phyloP scores from a whole-genome alignment of 352 stramenopile genomes.

The Hyaloperonospora brassicae region DNA sequence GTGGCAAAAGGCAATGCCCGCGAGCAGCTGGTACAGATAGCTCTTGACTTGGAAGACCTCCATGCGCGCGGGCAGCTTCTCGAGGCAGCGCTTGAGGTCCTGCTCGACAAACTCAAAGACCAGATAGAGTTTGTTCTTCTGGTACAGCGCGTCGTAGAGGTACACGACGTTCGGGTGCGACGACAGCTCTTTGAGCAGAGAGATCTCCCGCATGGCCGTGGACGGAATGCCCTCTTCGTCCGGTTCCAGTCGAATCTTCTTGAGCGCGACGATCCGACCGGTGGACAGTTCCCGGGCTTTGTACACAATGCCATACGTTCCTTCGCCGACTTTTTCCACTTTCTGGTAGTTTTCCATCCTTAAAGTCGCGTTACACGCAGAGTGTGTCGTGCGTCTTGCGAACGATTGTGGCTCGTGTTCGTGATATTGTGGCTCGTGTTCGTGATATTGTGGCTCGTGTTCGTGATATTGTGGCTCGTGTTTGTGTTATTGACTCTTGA shows the following conservation, averaged over 20 bases:
- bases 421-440: too few relatives aligned
- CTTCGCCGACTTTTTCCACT: constrained; percentile 86
- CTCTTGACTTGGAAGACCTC: constrained; percentile 79
- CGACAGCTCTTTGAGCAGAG: constrained; percentile 89
- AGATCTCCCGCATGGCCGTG: constrained; percentile 97
- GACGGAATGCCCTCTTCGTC: constrained; percentile 97
- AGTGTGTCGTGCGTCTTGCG: too few relatives aligned
- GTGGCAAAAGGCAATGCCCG: constrained; percentile 91
- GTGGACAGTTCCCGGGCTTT: constrained; percentile 89
- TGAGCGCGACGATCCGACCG: constrained; percentile 90
- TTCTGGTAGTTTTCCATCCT: constrained; percentile 83
- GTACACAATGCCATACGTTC: constrained; percentile 96
- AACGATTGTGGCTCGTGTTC: too few relatives aligned
- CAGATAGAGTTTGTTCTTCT: constrained; percentile 83
- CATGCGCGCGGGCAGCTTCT: constrained; percentile 88
- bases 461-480: too few relatives aligned
- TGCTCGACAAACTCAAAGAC: constrained; percentile 86
- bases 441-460: too few relatives aligned
- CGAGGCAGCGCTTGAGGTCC: constrained; percentile 85
- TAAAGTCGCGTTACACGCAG: not conserved
- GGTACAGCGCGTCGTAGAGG: constrained; percentile 76
- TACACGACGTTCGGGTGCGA: constrained; percentile 93
- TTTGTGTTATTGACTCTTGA: too few relatives aligned
- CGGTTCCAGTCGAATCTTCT: constrained; percentile 85
- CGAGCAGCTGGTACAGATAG: constrained; percentile 75